A percentile compares a stretch with the other conserved stretches of the same genome.
These are phyloP conservation scores for Colletotrichum lentis DNA, from an alignment of 2,329 filamentous ascomycete genomes.

Conservation along the genomic window DNA sequence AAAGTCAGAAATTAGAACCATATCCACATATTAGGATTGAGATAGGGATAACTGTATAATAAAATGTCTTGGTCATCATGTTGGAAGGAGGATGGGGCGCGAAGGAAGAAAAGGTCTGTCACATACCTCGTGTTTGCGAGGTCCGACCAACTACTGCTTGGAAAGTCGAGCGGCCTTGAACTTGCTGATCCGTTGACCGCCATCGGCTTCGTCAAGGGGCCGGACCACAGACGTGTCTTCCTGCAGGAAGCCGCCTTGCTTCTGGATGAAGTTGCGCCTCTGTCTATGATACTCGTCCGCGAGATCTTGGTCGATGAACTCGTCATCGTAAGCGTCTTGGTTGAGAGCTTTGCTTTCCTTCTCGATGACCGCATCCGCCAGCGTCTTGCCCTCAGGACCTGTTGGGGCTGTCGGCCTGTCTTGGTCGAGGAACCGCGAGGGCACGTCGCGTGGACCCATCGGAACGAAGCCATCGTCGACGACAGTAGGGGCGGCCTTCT, in stretches of 20 bases:
- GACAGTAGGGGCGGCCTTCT: conserved; percentile 27
- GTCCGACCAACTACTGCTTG: conserved; percentile 53
- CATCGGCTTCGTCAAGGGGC: conserved; percentile 72
- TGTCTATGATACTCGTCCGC: conserved; percentile 83
- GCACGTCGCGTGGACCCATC: conserved; percentile 56
- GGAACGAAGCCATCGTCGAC: conserved; percentile 46
- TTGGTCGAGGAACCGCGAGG: conserved; percentile 51
- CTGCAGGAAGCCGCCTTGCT: conserved; percentile 81
- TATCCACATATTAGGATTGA: conserved; percentile 33
- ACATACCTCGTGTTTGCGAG: conserved; percentile 38
- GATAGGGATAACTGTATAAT: conserved; percentile 36
- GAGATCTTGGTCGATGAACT: conserved; percentile 78
- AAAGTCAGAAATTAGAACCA: conserved; percentile 32
- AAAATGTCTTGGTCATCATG: conserved; percentile 34
- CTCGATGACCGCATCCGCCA: conserved; percentile 69
- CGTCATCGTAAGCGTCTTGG: conserved; percentile 57
- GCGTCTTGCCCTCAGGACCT: conserved; percentile 61
- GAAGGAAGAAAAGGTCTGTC: background rate
- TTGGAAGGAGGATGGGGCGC: background rate
- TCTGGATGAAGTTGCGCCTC: conserved; percentile 83
- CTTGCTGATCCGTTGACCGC: conserved; percentile 71
- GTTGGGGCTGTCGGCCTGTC: conserved; percentile 53
- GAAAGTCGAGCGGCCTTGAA: conserved; percentile 76
- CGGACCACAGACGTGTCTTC: conserved; percentile 74
- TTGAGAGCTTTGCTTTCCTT: conserved; percentile 52